phyloP scores from a whole-genome alignment of 192 early-diverging fungal genomes.

The Backusella sp. region DNA sequence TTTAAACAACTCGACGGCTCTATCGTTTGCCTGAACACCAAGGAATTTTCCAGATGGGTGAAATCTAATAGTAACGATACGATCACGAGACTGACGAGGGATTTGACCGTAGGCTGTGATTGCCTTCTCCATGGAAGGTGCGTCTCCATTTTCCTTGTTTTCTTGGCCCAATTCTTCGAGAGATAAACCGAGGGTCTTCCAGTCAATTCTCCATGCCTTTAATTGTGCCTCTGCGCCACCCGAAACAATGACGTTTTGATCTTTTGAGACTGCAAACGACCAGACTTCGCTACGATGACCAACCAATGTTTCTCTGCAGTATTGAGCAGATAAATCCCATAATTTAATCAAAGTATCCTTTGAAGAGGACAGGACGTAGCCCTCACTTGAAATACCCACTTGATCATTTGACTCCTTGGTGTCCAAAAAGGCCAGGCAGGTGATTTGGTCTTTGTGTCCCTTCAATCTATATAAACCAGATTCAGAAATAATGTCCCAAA shows the following conservation, averaged over 20 bases:
- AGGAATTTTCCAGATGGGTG: slow-evolving; percentile 79
- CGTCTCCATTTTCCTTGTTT: not conserved
- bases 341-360: slow-evolving; percentile 96
- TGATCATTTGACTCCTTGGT: slow-evolving; percentile 22
- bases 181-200: slow-evolving; percentile 45
- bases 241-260: slow-evolving; percentile 71
- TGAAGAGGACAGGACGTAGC: slow-evolving; percentile 83
- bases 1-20: slow-evolving; percentile 81
- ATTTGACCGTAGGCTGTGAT: slow-evolving; percentile 75
- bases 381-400: slow-evolving; percentile 50
- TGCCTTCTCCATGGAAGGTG: slow-evolving; percentile 51
- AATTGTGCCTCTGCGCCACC: slow-evolving; percentile 84
- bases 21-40: slow-evolving; percentile 78
- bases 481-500: slow-evolving; percentile 95
- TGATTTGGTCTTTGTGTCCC: slow-evolving; percentile 96
- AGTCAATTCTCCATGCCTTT: slow-evolving; percentile 86
- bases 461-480: slow-evolving; percentile 83
- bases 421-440: slow-evolving; percentile 64
- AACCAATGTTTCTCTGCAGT: slow-evolving; percentile 93
- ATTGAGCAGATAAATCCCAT: slow-evolving; percentile 93
- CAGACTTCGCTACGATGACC: slow-evolving; percentile 94
- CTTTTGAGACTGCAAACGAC: slow-evolving; percentile 71
- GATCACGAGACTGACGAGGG: slow-evolving; percentile 78
- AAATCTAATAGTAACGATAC: slow-evolving; percentile 75
- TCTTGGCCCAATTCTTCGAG: slow-evolving; percentile 48